Evolutionary conservation across 768 basidiomycete species (phyloP).

Genomic region (Amanita subjunquillea): DNA sequence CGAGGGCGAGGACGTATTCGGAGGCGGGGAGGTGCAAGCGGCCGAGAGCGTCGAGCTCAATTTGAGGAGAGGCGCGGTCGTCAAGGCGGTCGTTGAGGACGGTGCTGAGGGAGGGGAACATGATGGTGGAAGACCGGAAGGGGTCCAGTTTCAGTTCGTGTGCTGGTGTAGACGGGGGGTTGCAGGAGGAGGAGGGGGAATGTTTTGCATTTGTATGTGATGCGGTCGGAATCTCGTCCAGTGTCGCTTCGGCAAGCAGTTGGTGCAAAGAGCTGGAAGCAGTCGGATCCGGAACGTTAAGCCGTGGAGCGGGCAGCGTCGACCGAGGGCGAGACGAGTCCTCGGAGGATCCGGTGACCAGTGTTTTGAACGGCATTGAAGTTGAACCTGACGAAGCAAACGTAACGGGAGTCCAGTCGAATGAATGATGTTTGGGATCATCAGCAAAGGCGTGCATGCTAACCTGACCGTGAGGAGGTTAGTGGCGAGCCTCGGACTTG

Average conservation of each 20-base stretch:
- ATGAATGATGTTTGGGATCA: neutral
- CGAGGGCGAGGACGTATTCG: neutral
- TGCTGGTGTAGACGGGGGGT: neutral
- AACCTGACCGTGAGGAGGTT: neutral
- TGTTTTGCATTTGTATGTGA: neutral
- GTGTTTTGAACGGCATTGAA: neutral
- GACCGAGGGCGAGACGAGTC: neutral
- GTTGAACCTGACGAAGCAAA: neutral
- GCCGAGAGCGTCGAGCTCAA: neutral
- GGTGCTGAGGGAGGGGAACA: neutral
- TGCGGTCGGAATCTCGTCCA: neutral
- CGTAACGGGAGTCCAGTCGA: neutral
- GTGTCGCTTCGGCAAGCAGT: neutral
- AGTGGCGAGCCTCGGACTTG: neutral
- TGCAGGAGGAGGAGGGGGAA: no score
- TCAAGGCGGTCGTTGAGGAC: neutral
- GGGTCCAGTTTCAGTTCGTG: neutral
- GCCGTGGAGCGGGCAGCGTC: neutral
- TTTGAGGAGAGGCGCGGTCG: neutral
- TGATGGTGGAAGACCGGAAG: neutral
- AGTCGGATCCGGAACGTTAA: neutral
- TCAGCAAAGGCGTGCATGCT: neutral
- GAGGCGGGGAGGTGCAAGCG: neutral
- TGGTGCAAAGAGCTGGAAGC: neutral
- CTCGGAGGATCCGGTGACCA: neutral